Evolutionary conservation across 345 rosid species (phyloP).

Genomic region (Corchorus olitorius): DNA sequence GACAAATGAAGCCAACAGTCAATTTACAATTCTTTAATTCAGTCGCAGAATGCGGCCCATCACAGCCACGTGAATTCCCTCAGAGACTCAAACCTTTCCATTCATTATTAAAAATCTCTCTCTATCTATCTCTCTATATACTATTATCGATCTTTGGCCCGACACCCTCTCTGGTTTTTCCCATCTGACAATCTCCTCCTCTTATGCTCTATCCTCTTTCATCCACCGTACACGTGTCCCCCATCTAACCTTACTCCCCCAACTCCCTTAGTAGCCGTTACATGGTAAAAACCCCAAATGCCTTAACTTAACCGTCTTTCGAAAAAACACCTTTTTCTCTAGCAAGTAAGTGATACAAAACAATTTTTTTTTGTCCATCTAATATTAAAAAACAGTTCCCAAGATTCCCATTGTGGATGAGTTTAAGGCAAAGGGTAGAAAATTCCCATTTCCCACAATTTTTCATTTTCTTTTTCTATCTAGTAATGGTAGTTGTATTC

Average conservation of each 20-base stretch:
- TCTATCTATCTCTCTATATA: not conserved
- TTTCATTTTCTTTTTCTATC: not conserved
- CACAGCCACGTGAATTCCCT: conserved; percentile 20
- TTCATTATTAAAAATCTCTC: too few relatives aligned
- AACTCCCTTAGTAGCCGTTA: conserved; percentile 15
- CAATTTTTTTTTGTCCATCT: not conserved
- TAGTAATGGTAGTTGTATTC: too few relatives aligned
- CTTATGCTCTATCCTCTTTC: not conserved
- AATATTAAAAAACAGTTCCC: not conserved
- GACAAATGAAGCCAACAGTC: conserved; percentile 9
- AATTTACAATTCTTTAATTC: not conserved
- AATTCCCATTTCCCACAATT: not conserved
- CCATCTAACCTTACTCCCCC: not conserved
- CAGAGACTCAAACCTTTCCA: not conserved
- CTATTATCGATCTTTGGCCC: not conserved
- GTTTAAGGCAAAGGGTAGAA: not conserved
- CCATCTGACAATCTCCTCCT: not conserved
- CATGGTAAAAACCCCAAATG: not conserved
- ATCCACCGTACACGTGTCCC: conserved; percentile 16
- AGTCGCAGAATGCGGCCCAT: conserved; percentile 16
- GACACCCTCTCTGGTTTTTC: conserved; percentile 6
- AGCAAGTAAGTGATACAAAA: not conserved
- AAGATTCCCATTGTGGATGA: conserved; percentile 16
- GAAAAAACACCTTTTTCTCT: not conserved
- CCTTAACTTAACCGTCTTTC: not conserved